Conservation (phyloP, 306 rosid genomes). For the Abrus pulchellus region DNA sequence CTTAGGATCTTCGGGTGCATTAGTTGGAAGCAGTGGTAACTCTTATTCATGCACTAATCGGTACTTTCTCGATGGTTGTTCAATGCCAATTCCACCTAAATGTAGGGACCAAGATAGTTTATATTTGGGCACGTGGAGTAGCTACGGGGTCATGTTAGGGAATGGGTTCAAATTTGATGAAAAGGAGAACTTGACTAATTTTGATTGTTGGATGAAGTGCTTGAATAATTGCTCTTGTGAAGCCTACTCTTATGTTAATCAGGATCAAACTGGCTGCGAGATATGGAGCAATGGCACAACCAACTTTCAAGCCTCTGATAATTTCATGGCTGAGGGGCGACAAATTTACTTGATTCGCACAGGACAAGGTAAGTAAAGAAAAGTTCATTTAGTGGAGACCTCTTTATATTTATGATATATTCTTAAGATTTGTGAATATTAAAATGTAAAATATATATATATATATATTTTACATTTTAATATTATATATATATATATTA, state of each 20-base stretch:
- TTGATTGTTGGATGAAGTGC: conserved; percentile 16
- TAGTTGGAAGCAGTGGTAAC: neutral
- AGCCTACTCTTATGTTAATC: conserved; percentile 11
- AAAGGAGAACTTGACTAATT: neutral
- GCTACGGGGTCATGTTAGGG: neutral
- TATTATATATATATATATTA: no score
- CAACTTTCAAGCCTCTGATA: neutral
- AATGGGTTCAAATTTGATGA: conserved; percentile 5
- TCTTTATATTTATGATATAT: no score
- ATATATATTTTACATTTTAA: no score
- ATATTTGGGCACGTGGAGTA: neutral
- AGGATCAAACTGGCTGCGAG: conserved; percentile 12
- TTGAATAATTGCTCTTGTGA: conserved; percentile 18
- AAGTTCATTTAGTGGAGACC: no score
- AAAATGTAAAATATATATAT: no score
- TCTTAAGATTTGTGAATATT: no score
- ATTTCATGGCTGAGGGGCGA: neutral
- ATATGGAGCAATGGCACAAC: neutral
- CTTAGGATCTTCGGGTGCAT: neutral
- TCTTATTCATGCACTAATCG: neutral
- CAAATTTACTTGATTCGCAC: neutral
- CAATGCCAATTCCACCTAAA: neutral
- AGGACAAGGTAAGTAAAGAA: neutral
- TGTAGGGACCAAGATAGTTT: neutral
- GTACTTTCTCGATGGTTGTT: neutral